Conservation (phyloP, 805 yeast genomes). For the Lachancea quebecensis region DNA sequence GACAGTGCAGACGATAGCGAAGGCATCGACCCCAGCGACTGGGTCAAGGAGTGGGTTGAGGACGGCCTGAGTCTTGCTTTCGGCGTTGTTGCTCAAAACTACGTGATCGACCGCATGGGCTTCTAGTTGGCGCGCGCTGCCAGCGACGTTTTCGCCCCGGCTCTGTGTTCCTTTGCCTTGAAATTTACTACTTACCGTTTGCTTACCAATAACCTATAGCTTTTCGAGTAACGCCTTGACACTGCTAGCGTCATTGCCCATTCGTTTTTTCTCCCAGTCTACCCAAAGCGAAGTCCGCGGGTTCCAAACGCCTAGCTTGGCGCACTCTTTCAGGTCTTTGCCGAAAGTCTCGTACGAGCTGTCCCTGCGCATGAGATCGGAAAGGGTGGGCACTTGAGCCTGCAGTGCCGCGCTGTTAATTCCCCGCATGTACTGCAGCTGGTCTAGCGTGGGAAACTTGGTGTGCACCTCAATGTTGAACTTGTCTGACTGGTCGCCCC, state of each 20-base stretch:
- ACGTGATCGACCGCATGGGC: slow-evolving; percentile 76
- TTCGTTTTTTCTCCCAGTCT: slow-evolving; percentile 30
- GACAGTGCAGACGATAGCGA: slow-evolving; percentile 33
- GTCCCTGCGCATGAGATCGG: slow-evolving; percentile 10
- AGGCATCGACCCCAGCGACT: slow-evolving; percentile 68
- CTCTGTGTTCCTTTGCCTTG: background rate
- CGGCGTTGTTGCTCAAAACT: slow-evolving; percentile 85
- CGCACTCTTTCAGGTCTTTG: slow-evolving; percentile 16
- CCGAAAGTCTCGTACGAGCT: slow-evolving; percentile 19
- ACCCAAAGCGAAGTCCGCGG: slow-evolving; percentile 25
- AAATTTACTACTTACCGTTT: background rate
- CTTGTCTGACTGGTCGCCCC: slow-evolving; percentile 12
- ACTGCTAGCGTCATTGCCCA: slow-evolving; percentile 22
- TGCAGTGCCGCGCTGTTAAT: slow-evolving; percentile 12
- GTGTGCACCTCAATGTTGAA: slow-evolving; percentile 20
- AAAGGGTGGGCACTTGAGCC: slow-evolving; percentile 17
- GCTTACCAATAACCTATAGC: background rate
- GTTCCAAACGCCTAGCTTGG: slow-evolving; percentile 21
- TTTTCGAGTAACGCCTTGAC: slow-evolving; percentile 10
- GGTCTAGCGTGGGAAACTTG: slow-evolving; percentile 27
- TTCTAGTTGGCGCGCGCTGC: slow-evolving; percentile 1
- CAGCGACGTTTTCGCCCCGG: background rate
- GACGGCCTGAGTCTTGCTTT: slow-evolving; percentile 72
- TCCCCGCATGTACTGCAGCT: slow-evolving; percentile 22
- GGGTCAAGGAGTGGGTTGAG: slow-evolving; percentile 75